Base-by-base conservation (phyloP, 768 basidiomycete species). In the Russula sp. region DNA sequence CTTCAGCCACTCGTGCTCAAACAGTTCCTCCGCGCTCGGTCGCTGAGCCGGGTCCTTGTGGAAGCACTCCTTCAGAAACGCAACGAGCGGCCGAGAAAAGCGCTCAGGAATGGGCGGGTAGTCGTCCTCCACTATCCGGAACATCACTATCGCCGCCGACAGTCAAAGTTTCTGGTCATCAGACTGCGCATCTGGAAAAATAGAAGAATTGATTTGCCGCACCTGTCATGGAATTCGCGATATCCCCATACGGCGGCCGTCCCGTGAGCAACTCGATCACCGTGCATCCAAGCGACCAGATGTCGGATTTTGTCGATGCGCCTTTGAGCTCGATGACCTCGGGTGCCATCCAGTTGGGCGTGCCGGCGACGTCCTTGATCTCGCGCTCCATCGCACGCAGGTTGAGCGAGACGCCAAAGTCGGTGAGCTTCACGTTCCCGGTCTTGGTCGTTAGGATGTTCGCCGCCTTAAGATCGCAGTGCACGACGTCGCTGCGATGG, bases 321-420 rank as follows among this genome's bases (percentile, higher is more conserved):
- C 95, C 95, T 73, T 94, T 89, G 59, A 98, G 82, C 72, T 94
- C 88, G 65, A 99, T 98, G 55, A 98, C 91, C 75, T 99, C 96
- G 2, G 96, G 96, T 11, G 95, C 95, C 94, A 99, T 98, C 96
- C 96, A 99, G 70, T 98, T 96, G 14, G 96, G 96, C 10, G 96
- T 99, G 10, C 96, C 96, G 8, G 90, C 88, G 32, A 93, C 89
- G 68, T 89, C 90, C 72, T 90, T 87, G 68, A 84, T 87, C 71
- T 91, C 89, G 31, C 84, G 81, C 69, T 88, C 89, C 82, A 98
- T 86, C 0, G 94, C 94, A 52, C 91, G 86, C 70, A 98, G 82
- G 73, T 96, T 97, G 65, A 98, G 86, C 27, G 95, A 98, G 14
- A 98, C 96, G 51, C 96, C 96, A 73, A 99, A 98, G 74, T 99